Evolutionary conservation across 2,329 filamentous ascomycete genomes (phyloP), one percentile per base, ranked within the genome.

Genomic region (Xylariaceae sp.): DNA sequence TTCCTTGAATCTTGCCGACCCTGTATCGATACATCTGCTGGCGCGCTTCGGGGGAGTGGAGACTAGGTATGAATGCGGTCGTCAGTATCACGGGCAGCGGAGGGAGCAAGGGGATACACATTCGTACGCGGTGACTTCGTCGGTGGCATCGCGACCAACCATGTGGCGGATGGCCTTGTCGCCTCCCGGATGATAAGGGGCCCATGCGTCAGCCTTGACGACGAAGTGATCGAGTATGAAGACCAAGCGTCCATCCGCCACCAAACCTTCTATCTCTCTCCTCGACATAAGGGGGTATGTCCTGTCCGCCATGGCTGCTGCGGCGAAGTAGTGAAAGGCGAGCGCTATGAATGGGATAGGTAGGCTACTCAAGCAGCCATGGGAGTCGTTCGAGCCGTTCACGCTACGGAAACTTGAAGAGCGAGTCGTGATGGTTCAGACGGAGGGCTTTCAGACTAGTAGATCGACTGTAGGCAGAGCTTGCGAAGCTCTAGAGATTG

Each of bases 61-160:
- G 75, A 38, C 90, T 95, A 60, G 11, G 45, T 40, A n/a, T 57
- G 41, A 49, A 53, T 48, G 58, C 40, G 41, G 50, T 19, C 30
- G 48, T 17, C 14, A 18, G 44, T 11, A 18, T 15, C 22, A 27
- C 22, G 4, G 33, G 15, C 12, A 36, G 19, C 6, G 14, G 44
- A 42, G 61, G 22, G 61, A 54, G n/a, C 48, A 14, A 11, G 39
- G 48, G 48, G 52, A 44, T 17, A 39, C 18, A 31, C 14, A 15
- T 41, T 75, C 86, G 44, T 78, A 96, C 89, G 86, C 89, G 68
- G 86, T 89, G 54, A 97, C 85, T 71, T 97, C 94, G 68, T 96
- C 91, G 11, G 92, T 96, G 44, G 90, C 92, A 81, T 96, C 90
- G 70, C 87, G 83, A 54, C 90, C 90, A 53, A 97, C 82, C 90